Conservation (phyloP, 2,329 filamentous ascomycete species). For the Drechslerella stenobrocha region DNA sequence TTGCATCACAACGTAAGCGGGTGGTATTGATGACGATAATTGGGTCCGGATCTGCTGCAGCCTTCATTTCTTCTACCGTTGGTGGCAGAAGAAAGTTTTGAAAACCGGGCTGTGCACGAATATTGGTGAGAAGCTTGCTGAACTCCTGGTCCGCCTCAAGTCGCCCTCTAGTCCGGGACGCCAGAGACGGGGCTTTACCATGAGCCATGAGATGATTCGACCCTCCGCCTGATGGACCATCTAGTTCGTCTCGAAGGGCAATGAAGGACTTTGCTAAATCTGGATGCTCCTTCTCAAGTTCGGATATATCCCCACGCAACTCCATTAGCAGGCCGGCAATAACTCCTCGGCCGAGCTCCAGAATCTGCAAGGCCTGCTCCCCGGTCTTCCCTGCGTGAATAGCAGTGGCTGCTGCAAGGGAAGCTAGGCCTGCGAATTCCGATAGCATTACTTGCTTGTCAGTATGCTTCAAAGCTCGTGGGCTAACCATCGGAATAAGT, state of each 20-base stretch:
- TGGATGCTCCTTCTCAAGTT: not conserved
- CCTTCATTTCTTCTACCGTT: not conserved
- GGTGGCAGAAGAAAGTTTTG: slow-evolving; percentile 5
- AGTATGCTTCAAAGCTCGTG: not conserved
- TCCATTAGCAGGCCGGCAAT: slow-evolving; percentile 1
- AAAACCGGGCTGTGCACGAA: not conserved
- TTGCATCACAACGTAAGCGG: not conserved
- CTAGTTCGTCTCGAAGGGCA: slow-evolving; percentile 18
- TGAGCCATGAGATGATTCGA: no score
- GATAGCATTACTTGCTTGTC: not conserved
- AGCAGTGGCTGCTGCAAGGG: slow-evolving; percentile 50
- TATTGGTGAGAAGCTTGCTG: not conserved
- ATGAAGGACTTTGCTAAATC: not conserved
- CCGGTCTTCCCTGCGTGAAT: slow-evolving; percentile 36
- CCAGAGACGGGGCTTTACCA: not conserved
- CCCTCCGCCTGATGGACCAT: not conserved
- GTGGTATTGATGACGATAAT: slow-evolving; percentile 7
- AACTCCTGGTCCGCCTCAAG: not conserved
- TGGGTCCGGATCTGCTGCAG: not conserved
- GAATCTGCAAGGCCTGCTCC: not conserved
- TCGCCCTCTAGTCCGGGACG: not conserved
- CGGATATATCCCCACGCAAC: not conserved
- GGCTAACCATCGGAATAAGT: not conserved
- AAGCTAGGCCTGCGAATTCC: slow-evolving; percentile 30
- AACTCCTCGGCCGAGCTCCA: slow-evolving; percentile 6